A percentile compares a stretch with the other conserved stretches of the same genome.
These are phyloP conservation scores for Hymenotorrendiella dingleyae DNA, from an alignment of 2,329 filamentous ascomycete genomes.

Conservation along the genomic window DNA sequence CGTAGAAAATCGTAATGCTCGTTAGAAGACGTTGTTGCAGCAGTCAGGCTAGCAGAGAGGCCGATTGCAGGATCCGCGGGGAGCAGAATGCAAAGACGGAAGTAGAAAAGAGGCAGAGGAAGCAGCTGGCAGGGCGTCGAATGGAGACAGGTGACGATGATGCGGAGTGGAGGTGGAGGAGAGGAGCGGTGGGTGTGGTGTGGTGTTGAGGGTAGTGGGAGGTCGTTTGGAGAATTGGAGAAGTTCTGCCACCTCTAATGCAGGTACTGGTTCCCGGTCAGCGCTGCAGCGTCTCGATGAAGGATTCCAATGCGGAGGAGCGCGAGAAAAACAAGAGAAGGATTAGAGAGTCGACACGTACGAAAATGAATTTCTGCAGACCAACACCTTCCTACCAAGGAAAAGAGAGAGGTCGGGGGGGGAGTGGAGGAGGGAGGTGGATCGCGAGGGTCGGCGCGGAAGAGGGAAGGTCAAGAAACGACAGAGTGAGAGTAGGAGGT, in stretches of 20 bases:
- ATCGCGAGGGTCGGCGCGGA: constrained; percentile 14
- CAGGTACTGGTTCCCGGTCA: constrained; percentile 30
- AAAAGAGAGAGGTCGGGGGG: constrained; percentile 26
- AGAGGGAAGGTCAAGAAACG: constrained; percentile 14
- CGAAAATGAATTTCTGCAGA: constrained; percentile 14
- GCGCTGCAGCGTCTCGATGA: constrained; percentile 26
- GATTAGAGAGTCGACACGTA: constrained; percentile 13
- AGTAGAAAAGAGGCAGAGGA: constrained; percentile 2
- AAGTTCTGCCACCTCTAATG: constrained; percentile 31
- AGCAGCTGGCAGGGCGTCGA: background rate
- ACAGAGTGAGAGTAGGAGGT: constrained; percentile 11
- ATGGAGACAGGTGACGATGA: constrained; percentile 3
- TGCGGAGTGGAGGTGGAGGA: constrained; percentile 5
- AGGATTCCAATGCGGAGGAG: constrained; percentile 21
- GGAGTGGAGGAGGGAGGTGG: constrained; percentile 8
- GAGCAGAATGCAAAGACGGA: too few relatives aligned
- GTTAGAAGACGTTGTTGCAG: constrained; percentile 17
- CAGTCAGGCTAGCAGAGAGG: too few relatives aligned
- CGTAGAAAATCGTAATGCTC: constrained; percentile 25
- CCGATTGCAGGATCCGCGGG: too few relatives aligned
- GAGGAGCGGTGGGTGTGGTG: constrained; percentile 5
- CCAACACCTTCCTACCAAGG: constrained; percentile 21
- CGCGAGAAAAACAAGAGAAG: constrained; percentile 2
- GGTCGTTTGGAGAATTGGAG: constrained; percentile 21
- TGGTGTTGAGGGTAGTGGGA: constrained; percentile 7